Evolutionary conservation across 2,329 filamentous ascomycete species (phyloP).

Genomic region (Alternaria triticina): DNA sequence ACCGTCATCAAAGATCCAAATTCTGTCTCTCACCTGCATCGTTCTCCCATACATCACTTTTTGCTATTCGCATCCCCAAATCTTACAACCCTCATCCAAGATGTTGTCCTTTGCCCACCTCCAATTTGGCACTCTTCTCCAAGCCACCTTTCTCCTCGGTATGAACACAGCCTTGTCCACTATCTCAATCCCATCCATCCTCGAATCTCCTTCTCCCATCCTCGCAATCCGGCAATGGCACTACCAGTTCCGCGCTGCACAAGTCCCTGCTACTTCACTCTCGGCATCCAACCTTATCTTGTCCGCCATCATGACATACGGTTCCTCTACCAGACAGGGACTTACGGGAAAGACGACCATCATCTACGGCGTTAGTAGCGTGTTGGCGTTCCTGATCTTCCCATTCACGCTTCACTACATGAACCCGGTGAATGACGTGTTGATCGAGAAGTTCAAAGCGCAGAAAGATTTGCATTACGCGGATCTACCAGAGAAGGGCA

Average conservation of each 20-base stretch:
- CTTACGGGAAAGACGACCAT: background rate
- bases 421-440: background rate
- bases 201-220: background rate
- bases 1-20: background rate
- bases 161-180: background rate
- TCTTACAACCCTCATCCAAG: background rate
- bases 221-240: conserved; percentile 4
- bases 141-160: conserved; percentile 2
- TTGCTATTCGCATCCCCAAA: background rate
- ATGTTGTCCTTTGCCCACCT: conserved; percentile 1
- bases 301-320: background rate
- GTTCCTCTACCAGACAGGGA: background rate
- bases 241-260: background rate
- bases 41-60: background rate
- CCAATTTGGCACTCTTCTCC: background rate
- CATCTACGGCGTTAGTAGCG: background rate
- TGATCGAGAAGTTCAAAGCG: background rate
- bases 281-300: background rate
- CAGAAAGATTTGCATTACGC: conserved; percentile 3
- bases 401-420: conserved; percentile 3
- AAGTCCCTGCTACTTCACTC: background rate
- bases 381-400: background rate
- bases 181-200: background rate
- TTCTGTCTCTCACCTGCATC: background rate
- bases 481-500: conserved; percentile 1